phyloP scores from a whole-genome alignment of 306 rosid species.

The Inga leiocalycina region DNA sequence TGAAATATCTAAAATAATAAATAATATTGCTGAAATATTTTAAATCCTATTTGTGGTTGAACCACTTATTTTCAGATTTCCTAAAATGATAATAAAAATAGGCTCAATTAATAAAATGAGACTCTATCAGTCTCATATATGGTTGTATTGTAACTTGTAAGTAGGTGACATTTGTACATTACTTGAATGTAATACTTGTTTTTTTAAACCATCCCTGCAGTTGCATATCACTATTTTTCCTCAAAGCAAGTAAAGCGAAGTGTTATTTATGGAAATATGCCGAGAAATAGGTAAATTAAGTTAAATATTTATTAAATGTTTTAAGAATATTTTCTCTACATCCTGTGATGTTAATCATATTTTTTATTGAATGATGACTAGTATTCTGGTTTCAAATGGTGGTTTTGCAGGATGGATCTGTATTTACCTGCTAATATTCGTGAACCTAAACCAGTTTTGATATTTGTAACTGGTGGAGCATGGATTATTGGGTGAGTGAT shows the following conservation, averaged over 20 bases:
- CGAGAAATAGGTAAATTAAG: conserved; percentile 78
- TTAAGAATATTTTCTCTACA: neutral
- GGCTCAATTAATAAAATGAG: no score
- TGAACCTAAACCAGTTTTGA: conserved; percentile 78
- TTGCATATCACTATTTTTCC: conserved; percentile 75
- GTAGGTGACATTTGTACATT: neutral
- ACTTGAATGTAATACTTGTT: conserved; percentile 18
- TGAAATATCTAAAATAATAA: no score
- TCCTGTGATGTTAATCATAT: conserved; percentile 21
- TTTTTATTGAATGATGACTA: conserved; percentile 13
- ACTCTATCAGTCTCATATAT: no score
- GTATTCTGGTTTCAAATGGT: conserved; percentile 20
- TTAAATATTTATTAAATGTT: conserved; percentile 18
- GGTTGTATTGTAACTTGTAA: neutral
- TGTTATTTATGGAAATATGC: conserved; percentile 82
- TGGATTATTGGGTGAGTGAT: conserved; percentile 96
- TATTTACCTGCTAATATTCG: conserved; percentile 64
- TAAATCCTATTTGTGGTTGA: no score
- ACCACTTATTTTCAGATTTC: no score
- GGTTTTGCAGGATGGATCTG: conserved; percentile 84
- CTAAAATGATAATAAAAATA: no score
- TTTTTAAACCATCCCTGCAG: conserved; percentile 47
- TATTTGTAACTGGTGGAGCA: conserved; percentile 99
- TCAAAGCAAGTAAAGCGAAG: conserved; percentile 71
- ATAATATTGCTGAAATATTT: no score